Evolutionary conservation across 805 yeast genomes (phyloP).

Genomic region (Suhomyces prunicola): DNA sequence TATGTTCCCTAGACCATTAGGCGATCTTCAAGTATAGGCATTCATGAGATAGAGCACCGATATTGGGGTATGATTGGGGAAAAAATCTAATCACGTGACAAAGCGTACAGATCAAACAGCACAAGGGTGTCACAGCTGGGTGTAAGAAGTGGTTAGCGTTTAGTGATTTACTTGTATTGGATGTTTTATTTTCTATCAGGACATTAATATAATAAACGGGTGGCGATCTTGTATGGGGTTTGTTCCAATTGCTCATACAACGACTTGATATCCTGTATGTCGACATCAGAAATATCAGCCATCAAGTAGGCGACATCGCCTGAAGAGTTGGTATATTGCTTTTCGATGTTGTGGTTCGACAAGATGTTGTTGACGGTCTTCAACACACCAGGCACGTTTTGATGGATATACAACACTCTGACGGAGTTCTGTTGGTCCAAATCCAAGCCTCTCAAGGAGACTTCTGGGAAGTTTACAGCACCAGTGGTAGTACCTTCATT

Average conservation of each 20-base stretch:
- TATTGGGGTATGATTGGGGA: too few species aligned
- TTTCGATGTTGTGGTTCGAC: constrained; percentile 92
- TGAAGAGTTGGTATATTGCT: constrained; percentile 95
- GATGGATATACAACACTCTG: constrained; percentile 93
- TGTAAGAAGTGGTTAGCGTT: too few species aligned
- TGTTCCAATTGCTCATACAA: constrained; percentile 81
- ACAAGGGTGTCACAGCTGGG: too few species aligned
- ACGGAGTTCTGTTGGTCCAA: constrained; percentile 84
- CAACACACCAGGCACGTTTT: constrained; percentile 98
- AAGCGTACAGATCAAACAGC: too few species aligned
- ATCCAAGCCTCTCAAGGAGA: constrained; percentile 80
- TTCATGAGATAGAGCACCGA: too few species aligned
- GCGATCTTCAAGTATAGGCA: too few species aligned
- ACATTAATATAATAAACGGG: constrained; percentile 77
- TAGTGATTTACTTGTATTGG: too few species aligned
- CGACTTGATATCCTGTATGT: constrained; percentile 74
- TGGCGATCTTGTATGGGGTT: constrained; percentile 87
- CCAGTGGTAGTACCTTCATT: constrained; percentile 95
- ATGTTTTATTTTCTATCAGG: too few species aligned
- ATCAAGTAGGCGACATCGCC: constrained; percentile 95
- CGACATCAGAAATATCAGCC: constrained; percentile 93
- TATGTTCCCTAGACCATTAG: too few species aligned
- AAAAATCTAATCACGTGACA: too few species aligned
- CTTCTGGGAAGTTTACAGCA: constrained; percentile 99
- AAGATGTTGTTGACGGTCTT: constrained; percentile 95